Evolutionary conservation across 345 rosid species (phyloP).

Genomic region (Sisymbrium altissimum): DNA sequence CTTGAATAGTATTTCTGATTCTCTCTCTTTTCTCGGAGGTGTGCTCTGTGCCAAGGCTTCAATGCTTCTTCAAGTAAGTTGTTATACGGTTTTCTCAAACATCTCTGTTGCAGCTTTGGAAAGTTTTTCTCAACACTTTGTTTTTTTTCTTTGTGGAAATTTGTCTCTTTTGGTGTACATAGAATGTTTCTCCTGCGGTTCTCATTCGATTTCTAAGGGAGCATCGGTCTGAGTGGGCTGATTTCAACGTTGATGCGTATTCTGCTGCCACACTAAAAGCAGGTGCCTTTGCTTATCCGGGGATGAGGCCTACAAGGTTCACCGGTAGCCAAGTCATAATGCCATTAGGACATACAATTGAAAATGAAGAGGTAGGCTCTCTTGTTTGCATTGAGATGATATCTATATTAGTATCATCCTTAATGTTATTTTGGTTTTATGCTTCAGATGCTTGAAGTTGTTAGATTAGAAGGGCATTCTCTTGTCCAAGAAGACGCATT

Average conservation of each 20-base stretch:
- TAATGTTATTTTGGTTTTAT: conserved; percentile 10
- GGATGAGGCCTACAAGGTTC: conserved; percentile 91
- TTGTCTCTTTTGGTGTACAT: not conserved
- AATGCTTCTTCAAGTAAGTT: conserved; percentile 85
- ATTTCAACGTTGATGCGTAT: conserved; percentile 94
- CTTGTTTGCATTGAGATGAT: not conserved
- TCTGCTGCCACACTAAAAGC: conserved; percentile 87
- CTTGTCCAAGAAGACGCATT: conserved; percentile 88
- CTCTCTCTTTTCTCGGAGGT: conserved; percentile 81
- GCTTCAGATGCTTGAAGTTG: conserved; percentile 80
- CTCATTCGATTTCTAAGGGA: conserved; percentile 89
- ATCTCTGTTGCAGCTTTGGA: not conserved
- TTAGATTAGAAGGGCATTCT: conserved; percentile 92
- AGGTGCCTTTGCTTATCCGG: conserved; percentile 73
- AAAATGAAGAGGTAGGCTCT: conserved; percentile 78
- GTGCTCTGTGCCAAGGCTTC: conserved; percentile 97
- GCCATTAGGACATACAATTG: conserved; percentile 98
- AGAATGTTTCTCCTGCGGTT: conserved; percentile 97
- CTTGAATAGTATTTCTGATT: conserved; percentile 43
- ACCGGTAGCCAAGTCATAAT: conserved; percentile 92
- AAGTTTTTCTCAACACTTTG: not conserved
- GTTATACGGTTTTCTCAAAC: not conserved
- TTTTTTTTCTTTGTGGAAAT: too few species aligned
- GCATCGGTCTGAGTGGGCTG: conserved; percentile 99
- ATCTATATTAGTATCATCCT: not conserved